Base-by-base conservation (phyloP, 2,329 filamentous ascomycete species). In the Colletotrichum plurivorum region DNA sequence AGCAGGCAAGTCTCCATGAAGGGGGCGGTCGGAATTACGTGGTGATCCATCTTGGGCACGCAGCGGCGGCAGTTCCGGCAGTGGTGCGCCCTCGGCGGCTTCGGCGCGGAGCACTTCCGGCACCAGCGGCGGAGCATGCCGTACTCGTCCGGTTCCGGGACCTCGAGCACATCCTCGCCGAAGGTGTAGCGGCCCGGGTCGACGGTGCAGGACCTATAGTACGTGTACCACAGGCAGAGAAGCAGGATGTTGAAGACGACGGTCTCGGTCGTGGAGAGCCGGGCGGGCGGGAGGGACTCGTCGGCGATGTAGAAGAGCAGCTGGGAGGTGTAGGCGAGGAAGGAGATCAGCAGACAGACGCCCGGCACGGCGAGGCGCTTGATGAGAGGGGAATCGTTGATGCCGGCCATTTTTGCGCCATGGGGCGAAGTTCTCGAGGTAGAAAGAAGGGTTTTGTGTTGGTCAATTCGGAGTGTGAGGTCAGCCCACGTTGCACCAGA, bases 61-160 rank as follows among this genome's bases (percentile, higher is more conserved):
- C 93, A 94, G 74, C 91, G 89, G 72, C 84, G 84, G 81, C 93
- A 97, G 73, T 88, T 88, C 71, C 90, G 91, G 82, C 94, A 97
- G 83, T 97, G 94, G 84, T 96, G 94, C 1, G 93, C 89, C 72
- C 94, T 85, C 1, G 91, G 89, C 2, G 94, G 93, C 76, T 96
- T 96, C 13, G 89, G 89, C 41, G 88, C 87, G 55, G 88, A 83
- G 79, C 94, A 97, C 78, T 93, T 94, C 72, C 87, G 88, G 82
- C 94, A 97, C 92, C 92, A 95, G 59, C 86, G 81, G 43, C 67
- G 43, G 48, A 71, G 43, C 71, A 70, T 31, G 60, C 77, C 73
- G 51, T 69, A 66, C 74, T 67, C 75, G 73, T 71, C 73, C 18
- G 73, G 73, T 18, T 80, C 75, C 2, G 69, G 69, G 12, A 76